These are phyloP conservation scores for Psilocybe cyanescens DNA, from an alignment of 768 basidiomycete genomes.

Conservation along the genomic window DNA sequence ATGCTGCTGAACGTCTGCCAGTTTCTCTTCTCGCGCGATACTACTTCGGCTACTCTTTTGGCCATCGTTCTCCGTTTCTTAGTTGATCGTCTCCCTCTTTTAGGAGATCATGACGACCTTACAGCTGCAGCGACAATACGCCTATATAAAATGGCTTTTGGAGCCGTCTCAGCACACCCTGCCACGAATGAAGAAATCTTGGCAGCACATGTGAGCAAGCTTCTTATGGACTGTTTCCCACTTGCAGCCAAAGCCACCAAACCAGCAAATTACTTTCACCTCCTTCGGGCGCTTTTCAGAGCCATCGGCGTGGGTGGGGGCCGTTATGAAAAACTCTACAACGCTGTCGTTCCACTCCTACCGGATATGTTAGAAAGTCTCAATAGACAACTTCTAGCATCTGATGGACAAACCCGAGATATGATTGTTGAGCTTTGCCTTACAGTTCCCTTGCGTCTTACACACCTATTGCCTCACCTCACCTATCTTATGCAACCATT, in stretches of 20 bases:
- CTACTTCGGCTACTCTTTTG: slow-evolving; percentile 78
- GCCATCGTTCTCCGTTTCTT: slow-evolving; percentile 90
- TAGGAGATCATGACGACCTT: slow-evolving; percentile 86
- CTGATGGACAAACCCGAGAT: slow-evolving; percentile 82
- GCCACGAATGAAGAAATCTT: slow-evolving; percentile 86
- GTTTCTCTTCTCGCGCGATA: slow-evolving; percentile 76
- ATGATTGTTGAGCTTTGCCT: slow-evolving; percentile 97
- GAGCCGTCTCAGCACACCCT: slow-evolving; percentile 78
- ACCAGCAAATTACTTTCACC: slow-evolving; percentile 90
- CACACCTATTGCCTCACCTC: slow-evolving; percentile 94
- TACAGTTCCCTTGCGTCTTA: slow-evolving; percentile 93
- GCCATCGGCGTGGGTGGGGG: slow-evolving; percentile 92
- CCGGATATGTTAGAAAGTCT: slow-evolving; percentile 97
- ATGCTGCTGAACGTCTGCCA: slow-evolving; percentile 86
- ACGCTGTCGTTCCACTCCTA: slow-evolving; percentile 92
- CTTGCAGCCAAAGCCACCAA: slow-evolving; percentile 90
- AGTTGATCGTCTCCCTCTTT: slow-evolving; percentile 75
- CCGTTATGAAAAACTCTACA: slow-evolving; percentile 91
- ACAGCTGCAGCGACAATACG: slow-evolving; percentile 85
- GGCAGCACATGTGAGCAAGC: slow-evolving; percentile 88
- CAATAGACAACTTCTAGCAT: slow-evolving; percentile 85
- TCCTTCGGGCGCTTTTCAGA: slow-evolving; percentile 90
- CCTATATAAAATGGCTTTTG: slow-evolving; percentile 95
- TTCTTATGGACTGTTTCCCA: slow-evolving; percentile 97
- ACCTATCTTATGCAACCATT: slow-evolving; percentile 96